phyloP scores from a whole-genome alignment of 2,329 filamentous ascomycete genomes.

The Alternaria infectoria region DNA sequence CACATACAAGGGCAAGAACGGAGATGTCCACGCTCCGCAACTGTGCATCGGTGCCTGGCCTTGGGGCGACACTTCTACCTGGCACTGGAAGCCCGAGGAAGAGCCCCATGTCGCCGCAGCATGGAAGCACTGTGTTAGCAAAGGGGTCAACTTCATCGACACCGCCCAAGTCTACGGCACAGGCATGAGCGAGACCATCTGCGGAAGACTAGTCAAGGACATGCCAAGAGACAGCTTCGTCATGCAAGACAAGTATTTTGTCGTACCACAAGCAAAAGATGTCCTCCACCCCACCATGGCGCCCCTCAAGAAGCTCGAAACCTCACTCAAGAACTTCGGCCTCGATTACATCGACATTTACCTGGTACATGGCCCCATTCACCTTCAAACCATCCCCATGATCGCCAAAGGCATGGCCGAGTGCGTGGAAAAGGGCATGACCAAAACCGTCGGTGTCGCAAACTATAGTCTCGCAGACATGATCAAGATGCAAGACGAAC shows the following conservation, averaged over 20 bases:
- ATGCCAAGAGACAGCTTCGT: not conserved
- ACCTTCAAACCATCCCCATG: not conserved
- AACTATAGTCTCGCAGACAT: constrained; percentile 1
- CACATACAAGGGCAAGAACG: not conserved
- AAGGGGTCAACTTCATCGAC: constrained; percentile 4
- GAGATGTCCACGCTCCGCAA: not conserved
- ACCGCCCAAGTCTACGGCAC: constrained; percentile 1
- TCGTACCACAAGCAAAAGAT: constrained; percentile 1
- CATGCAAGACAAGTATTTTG: constrained; percentile 1
- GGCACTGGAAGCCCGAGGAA: constrained; percentile 4
- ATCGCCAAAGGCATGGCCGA: constrained; percentile 2
- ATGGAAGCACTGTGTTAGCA: constrained; percentile 3
- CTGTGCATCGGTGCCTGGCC: constrained; percentile 1
- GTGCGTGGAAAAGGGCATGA: not conserved
- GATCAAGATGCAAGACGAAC: not conserved
- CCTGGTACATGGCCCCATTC: constrained; percentile 1
- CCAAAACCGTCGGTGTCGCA: not conserved
- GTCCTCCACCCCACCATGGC: not conserved
- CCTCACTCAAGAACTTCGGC: not conserved
- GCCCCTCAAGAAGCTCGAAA: constrained; percentile 1
- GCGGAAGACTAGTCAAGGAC: not conserved
- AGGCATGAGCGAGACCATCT: not conserved
- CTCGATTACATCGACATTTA: constrained; percentile 2
- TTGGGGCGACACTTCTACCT: constrained; percentile 1
- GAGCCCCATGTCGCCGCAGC: not conserved